phyloP scores from a whole-genome alignment of 2,329 filamentous ascomycete species.

The Sarocladium oryzae region DNA sequence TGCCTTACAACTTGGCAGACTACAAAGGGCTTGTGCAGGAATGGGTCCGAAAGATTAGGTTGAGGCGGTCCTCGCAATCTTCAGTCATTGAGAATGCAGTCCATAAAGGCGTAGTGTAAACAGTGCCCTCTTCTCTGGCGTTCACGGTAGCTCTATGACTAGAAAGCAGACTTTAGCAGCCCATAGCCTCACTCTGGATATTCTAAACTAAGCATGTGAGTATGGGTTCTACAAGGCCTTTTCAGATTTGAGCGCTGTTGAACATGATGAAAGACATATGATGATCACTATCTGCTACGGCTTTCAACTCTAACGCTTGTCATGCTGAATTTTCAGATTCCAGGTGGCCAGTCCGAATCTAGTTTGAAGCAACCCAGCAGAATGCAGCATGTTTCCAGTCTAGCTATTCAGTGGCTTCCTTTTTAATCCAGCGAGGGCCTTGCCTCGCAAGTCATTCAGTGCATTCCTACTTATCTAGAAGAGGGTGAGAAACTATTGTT shows the following conservation, averaged over 20 bases:
- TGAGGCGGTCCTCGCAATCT: background rate
- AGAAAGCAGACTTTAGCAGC: too few species aligned
- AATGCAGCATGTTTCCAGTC: slow-evolving; percentile 65
- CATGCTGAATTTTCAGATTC: background rate
- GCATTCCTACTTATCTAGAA: background rate
- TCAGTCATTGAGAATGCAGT: background rate
- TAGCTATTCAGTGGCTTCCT: slow-evolving; percentile 22
- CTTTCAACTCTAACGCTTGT: background rate
- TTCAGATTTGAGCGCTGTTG: too few species aligned
- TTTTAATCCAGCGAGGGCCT: background rate
- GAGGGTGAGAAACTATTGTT: background rate
- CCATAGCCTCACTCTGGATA: too few species aligned
- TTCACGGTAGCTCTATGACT: too few species aligned
- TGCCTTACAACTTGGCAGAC: slow-evolving; percentile 8
- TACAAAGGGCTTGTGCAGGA: slow-evolving; percentile 10
- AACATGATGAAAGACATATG: too few species aligned
- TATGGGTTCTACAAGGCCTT: too few species aligned
- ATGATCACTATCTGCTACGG: background rate
- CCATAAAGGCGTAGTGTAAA: background rate
- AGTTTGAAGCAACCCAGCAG: slow-evolving; percentile 40
- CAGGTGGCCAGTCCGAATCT: slow-evolving; percentile 14
- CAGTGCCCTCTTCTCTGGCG: background rate
- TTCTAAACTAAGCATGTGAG: too few species aligned
- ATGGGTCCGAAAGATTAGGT: background rate
- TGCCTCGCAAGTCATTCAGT: background rate